phyloP scores from a whole-genome alignment of 2,329 filamentous ascomycete genomes.

The Colletotrichum higginsianum region DNA sequence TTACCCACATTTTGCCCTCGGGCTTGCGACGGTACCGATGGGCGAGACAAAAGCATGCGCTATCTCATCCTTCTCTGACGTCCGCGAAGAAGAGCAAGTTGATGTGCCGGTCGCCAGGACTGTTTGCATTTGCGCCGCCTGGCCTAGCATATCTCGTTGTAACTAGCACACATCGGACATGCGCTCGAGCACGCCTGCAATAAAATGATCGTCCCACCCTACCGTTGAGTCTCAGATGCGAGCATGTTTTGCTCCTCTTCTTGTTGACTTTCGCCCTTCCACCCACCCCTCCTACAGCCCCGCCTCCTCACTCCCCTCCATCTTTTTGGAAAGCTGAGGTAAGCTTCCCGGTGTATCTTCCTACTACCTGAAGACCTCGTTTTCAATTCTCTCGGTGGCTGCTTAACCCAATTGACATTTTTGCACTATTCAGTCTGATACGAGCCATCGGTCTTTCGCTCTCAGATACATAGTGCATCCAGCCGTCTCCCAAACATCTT shows the following conservation, averaged over 20 bases:
- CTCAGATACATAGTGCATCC: not conserved
- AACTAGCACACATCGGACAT: conserved; percentile 13
- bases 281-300: conserved; percentile 21
- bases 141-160: not conserved
- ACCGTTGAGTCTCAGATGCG: conserved; percentile 32
- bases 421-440: not conserved
- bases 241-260: conserved; percentile 18
- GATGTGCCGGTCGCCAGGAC: not conserved
- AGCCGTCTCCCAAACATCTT: not conserved
- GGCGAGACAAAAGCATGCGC: conserved; percentile 38
- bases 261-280: conserved; percentile 35
- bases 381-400: conserved; percentile 34
- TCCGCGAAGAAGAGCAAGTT: conserved; percentile 8
- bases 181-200: conserved; percentile 21
- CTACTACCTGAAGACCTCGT: conserved; percentile 31
- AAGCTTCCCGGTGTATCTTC: conserved; percentile 20
- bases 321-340: conserved; percentile 24
- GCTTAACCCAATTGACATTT: conserved; percentile 39
- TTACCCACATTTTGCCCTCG: conserved; percentile 31
- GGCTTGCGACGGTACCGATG: conserved; percentile 40
- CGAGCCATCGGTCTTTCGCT: conserved; percentile 1
- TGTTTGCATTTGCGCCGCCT: not conserved
- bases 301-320: conserved; percentile 27
- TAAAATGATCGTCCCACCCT: conserved; percentile 39
- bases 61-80: conserved; percentile 1